phyloP scores from a whole-genome alignment of 2,329 filamentous ascomycete genomes.

The Curvularia lunata region DNA sequence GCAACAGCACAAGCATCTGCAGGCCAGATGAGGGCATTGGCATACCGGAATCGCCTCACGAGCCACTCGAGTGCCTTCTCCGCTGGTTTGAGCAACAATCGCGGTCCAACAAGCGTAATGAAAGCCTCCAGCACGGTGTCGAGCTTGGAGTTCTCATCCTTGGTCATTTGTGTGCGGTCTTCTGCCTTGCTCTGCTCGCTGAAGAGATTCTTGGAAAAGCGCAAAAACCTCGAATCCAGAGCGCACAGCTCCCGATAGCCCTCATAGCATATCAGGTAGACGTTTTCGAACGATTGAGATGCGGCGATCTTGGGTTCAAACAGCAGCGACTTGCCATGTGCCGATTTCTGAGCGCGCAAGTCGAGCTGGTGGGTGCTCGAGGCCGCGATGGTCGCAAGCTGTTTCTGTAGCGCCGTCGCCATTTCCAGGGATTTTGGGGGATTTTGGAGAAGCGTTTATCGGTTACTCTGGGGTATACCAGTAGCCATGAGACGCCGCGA shows the following conservation, averaged over 20 bases:
- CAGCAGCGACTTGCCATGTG: slow-evolving; percentile 92
- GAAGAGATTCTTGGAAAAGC: slow-evolving; percentile 81
- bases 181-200: slow-evolving; percentile 90
- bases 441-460: slow-evolving; percentile 1
- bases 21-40: not conserved
- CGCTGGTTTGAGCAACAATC: slow-evolving; percentile 82
- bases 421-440: slow-evolving; percentile 54
- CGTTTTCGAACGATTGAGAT: slow-evolving; percentile 85
- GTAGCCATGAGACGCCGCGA: slow-evolving; percentile 36
- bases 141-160: slow-evolving; percentile 80
- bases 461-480: not conserved
- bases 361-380: slow-evolving; percentile 90
- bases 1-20: not conserved
- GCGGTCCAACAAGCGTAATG: slow-evolving; percentile 76
- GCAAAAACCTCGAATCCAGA: slow-evolving; percentile 78
- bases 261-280: slow-evolving; percentile 85
- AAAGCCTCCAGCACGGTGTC: slow-evolving; percentile 81
- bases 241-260: slow-evolving; percentile 91
- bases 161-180: slow-evolving; percentile 84
- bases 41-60: slow-evolving; percentile 73
- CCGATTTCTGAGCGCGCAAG: slow-evolving; percentile 87
- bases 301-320: slow-evolving; percentile 87
- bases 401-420: slow-evolving; percentile 83
- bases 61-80: slow-evolving; percentile 96
- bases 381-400: slow-evolving; percentile 89